Conservation (phyloP, 2,329 filamentous ascomycete genomes). For the Neonectria magnoliae region DNA sequence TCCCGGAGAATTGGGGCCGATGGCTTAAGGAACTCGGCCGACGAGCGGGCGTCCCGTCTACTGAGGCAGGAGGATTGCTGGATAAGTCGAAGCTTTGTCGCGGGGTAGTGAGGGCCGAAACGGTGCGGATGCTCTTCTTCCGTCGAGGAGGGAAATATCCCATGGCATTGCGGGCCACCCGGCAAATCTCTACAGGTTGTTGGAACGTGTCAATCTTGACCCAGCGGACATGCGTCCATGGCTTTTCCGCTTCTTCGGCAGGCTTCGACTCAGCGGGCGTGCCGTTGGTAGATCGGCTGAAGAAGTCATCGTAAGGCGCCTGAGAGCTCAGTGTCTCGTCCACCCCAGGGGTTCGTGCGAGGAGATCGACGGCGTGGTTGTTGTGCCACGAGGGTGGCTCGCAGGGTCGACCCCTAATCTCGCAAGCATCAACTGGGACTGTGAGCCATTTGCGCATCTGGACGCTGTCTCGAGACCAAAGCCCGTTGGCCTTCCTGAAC, state of each 20-base stretch:
- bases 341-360: constrained; percentile 58
- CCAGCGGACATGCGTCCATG: constrained; percentile 91
- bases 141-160: constrained; percentile 92
- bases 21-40: constrained; percentile 55
- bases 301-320: constrained; percentile 53
- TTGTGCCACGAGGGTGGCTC: constrained; percentile 59
- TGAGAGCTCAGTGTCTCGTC: constrained; percentile 42
- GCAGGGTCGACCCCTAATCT: constrained; percentile 78
- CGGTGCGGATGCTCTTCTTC: constrained; percentile 80
- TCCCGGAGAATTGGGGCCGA: constrained; percentile 47
- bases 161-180: constrained; percentile 80
- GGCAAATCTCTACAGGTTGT: constrained; percentile 83
- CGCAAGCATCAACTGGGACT: constrained; percentile 89
- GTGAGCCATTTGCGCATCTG: constrained; percentile 84
- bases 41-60: constrained; percentile 49
- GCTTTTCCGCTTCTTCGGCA: constrained; percentile 64
- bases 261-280: constrained; percentile 40
- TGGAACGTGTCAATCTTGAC: constrained; percentile 77
- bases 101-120: constrained; percentile 74
- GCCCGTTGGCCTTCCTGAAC: constrained; percentile 86
- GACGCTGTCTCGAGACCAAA: constrained; percentile 94
- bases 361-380: constrained; percentile 58
- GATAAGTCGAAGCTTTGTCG: constrained; percentile 71
- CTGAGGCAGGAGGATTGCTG: constrained; percentile 53
- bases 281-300: constrained; percentile 49